phyloP scores from a whole-genome alignment of 805 yeast species.

The Saturnispora zaruensis region DNA sequence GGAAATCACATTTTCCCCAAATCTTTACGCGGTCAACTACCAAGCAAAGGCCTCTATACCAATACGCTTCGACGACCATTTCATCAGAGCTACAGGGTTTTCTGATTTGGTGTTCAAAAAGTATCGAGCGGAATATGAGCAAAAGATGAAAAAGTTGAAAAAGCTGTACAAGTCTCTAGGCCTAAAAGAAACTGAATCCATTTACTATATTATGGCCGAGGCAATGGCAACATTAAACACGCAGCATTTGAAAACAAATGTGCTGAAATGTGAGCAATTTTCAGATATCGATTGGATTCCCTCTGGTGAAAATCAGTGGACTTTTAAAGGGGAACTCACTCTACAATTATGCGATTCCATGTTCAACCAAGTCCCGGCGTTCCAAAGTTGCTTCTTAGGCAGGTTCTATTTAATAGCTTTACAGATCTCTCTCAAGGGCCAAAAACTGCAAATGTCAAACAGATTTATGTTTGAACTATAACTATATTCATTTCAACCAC shows the following conservation, averaged over 20 bases:
- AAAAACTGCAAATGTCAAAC: neutral
- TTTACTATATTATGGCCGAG: neutral
- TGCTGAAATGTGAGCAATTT: neutral
- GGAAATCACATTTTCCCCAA: neutral
- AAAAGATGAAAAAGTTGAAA: neutral
- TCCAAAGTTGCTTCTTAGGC: conserved; percentile 13
- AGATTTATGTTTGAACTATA: neutral
- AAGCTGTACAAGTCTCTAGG: neutral
- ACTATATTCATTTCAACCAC: neutral
- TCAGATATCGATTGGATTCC: neutral
- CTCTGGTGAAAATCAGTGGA: neutral
- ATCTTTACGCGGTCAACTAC: conserved; percentile 2
- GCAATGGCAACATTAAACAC: neutral
- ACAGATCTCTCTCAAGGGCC: conserved; percentile 4
- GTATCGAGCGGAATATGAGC: neutral
- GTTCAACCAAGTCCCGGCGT: neutral
- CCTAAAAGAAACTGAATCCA: neutral
- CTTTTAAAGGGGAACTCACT: neutral
- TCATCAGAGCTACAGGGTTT: neutral
- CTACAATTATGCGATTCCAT: neutral
- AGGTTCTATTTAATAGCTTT: conserved; percentile 10
- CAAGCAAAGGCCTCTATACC: conserved; percentile 5
- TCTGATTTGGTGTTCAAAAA: neutral
- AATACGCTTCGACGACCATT: neutral
- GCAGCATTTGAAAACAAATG: neutral